Evolutionary conservation across 192 early-diverging fungal genomes (phyloP), one percentile per base, ranked within the genome.

Genomic region (Martensiomyces pterosporus): DNA sequence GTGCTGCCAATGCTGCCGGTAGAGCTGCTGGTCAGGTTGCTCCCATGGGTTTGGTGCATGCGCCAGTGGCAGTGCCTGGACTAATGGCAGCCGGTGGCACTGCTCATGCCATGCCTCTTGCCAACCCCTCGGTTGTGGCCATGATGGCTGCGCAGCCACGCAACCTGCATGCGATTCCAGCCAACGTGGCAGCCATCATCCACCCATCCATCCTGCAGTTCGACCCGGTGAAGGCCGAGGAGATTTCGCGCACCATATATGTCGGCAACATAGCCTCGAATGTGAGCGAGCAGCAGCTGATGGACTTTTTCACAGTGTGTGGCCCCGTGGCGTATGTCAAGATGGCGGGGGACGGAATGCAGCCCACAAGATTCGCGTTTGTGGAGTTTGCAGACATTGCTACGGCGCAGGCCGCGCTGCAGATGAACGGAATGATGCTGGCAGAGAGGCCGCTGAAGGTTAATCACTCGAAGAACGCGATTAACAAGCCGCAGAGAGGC

Each of bases 211-310:
- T 80, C 9, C 52, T 79, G 25, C 77, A 80, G 14, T 60, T 77
- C 34, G 84, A 88, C 57, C 84, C 86, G 0, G 51, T 50, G 5
- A 81, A 83, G 47, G 83, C 84, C 0, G 85, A 90, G 25, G 86
- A 88, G 52, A 90, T 88, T 40, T 77, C 85, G 3, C 75, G 86
- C 6, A 90, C 88, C 0, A 57, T 90, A 0, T 90, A 90, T 39
- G 82, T 87, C 25, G 88, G 88, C 24, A 89, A 87, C 57, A 79
- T 90, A 13, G 58, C 74, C 19, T 45, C 64, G 6, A 41, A 53
- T 9, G 79, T 82, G 12, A 57, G 43, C 9, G 85, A 86, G 48
- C 69, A 80, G 22, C 76, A 85, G 44, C 56, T 90, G 60, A 80
- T 79, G 43, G 66, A 76, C 12, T 72, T 78, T 43, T 87, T 88